Evolutionary conservation across 306 rosid species (phyloP).

Genomic region (Vachellia pachyceras): DNA sequence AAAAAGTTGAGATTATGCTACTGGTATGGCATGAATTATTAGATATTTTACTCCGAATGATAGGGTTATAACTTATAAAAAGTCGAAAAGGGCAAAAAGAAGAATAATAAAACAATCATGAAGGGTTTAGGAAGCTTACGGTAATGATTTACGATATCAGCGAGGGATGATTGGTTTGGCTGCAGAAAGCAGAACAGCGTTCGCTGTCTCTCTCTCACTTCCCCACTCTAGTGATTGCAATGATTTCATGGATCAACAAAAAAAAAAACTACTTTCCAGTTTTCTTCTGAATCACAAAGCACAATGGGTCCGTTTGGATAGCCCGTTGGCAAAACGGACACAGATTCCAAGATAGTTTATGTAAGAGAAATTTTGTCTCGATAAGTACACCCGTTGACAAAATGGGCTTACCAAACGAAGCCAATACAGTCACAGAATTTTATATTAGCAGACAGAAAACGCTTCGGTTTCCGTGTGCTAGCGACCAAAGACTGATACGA

Average conservation of each 20-base stretch:
- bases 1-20: constrained; percentile 18
- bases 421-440: constrained; percentile 30
- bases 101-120: background rate
- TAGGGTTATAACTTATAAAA: constrained; percentile 40
- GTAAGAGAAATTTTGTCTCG: too few species aligned
- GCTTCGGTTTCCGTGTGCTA: background rate
- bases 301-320: too few species aligned
- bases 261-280: background rate
- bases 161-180: constrained; percentile 33
- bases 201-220: constrained; percentile 1
- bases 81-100: constrained; percentile 1
- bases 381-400: too few species aligned
- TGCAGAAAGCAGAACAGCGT: constrained; percentile 34
- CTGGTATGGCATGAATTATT: constrained; percentile 33
- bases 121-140: constrained; percentile 29
- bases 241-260: constrained; percentile 21
- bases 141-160: background rate
- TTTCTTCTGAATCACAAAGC: constrained; percentile 7
- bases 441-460: constrained; percentile 8
- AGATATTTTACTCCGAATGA: constrained; percentile 39
- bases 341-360: too few species aligned
- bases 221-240: background rate
- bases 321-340: too few species aligned
- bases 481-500: background rate
- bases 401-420: too few species aligned